phyloP scores from a whole-genome alignment of 805 yeast species.

The Trichomonascus vanleenenianus region DNA sequence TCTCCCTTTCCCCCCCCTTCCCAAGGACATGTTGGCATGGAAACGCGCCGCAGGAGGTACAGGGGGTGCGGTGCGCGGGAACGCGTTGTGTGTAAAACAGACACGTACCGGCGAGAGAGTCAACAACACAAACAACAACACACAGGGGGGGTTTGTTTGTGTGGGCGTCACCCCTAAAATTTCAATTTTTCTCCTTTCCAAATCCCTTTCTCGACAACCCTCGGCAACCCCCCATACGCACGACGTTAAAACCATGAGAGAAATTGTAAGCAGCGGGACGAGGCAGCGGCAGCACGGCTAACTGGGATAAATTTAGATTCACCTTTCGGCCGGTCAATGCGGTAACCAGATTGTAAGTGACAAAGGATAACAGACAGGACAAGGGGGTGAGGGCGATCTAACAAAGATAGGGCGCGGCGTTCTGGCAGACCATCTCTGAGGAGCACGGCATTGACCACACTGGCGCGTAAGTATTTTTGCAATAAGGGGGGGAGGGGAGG shows the following conservation, averaged over 20 bases:
- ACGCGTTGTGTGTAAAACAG: not conserved
- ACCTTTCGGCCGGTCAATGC: conserved; percentile 96
- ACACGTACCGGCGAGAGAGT: not conserved
- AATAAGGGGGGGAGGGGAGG: conserved; percentile 14
- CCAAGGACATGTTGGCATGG: conserved; percentile 1
- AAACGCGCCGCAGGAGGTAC: not conserved
- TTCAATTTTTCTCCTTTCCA: not conserved
- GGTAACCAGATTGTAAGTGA: conserved; percentile 79
- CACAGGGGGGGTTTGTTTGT: not conserved
- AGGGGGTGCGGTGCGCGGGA: not conserved
- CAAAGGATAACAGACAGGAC: too few relatives aligned
- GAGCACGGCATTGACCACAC: conserved; percentile 35
- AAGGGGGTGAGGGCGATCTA: not conserved
- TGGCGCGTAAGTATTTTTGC: conserved; percentile 19
- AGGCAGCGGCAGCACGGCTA: not conserved
- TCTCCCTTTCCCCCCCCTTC: too few relatives aligned
- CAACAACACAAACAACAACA: not conserved
- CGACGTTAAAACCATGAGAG: conserved; percentile 18
- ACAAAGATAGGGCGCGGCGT: conserved; percentile 31
- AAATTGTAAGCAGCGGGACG: conserved; percentile 11
- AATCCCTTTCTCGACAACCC: not conserved
- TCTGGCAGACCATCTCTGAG: conserved; percentile 34
- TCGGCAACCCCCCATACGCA: not conserved
- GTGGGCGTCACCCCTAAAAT: not conserved
- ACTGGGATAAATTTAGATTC: conserved; percentile 39